A percentile compares a stretch with the other conserved stretches of the same genome.
These are phyloP conservation scores for Aspergillus oerlinghausenensis DNA, from an alignment of 2,329 filamentous ascomycete genomes.

Conservation along the genomic window DNA sequence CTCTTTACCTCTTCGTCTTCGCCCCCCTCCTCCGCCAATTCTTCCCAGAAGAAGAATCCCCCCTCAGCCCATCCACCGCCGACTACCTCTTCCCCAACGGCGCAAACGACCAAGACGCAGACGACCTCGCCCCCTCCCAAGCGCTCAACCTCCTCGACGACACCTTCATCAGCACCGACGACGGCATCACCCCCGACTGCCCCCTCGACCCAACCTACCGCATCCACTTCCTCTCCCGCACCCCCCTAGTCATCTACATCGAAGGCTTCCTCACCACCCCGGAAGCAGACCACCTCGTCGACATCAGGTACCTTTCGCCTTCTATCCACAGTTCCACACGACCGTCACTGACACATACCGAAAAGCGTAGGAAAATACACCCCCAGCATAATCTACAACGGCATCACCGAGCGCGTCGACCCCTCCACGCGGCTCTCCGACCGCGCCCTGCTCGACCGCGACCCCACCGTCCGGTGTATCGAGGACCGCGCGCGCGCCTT, in stretches of 20 bases:
- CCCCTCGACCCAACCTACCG: conserved; percentile 22
- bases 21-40: conserved; percentile 28
- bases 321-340: neutral
- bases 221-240: conserved; percentile 48
- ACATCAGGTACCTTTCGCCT: conserved; percentile 44
- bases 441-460: conserved; percentile 44
- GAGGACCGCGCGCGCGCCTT: conserved; percentile 55
- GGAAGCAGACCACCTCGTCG: conserved; percentile 50
- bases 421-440: conserved; percentile 50
- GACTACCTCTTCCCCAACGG: neutral
- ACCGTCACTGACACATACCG: neutral
- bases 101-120: conserved; percentile 1
- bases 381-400: conserved; percentile 52
- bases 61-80: too few species aligned
- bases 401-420: conserved; percentile 45
- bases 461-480: conserved; percentile 52
- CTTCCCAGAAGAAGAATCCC: conserved; percentile 6
- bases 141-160: conserved; percentile 25
- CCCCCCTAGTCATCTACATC: conserved; percentile 56
- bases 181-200: conserved; percentile 25
- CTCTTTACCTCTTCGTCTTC: conserved; percentile 34
- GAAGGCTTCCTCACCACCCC: conserved; percentile 48
- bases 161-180: conserved; percentile 32
- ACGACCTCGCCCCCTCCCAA: conserved; percentile 2
- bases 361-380: conserved; percentile 45